Conservation (phyloP, 208 protist species). For the Trypanosoma cruzi region DNA sequence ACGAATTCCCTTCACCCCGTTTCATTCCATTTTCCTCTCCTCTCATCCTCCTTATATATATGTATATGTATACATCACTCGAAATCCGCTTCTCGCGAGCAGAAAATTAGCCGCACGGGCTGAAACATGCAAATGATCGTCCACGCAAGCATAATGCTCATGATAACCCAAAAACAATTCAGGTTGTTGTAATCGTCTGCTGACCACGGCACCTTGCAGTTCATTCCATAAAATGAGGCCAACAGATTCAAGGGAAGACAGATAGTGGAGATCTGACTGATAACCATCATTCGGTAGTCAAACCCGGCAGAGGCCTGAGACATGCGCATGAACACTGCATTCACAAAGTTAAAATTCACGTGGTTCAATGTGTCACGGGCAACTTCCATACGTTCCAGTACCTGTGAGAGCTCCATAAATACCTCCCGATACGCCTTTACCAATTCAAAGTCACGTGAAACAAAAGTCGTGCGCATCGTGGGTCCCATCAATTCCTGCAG, state of each 20-base stretch:
- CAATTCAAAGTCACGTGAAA: slow-evolving; percentile 20
- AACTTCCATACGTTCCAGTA: slow-evolving; percentile 74
- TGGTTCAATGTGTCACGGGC: slow-evolving; percentile 83
- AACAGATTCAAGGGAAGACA: slow-evolving; percentile 88
- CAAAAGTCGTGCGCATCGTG: slow-evolving; percentile 71
- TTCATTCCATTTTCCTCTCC: background rate
- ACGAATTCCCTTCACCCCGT: too few species aligned
- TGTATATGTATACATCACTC: too few species aligned
- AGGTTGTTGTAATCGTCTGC: slow-evolving; percentile 53
- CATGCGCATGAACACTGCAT: slow-evolving; percentile 83
- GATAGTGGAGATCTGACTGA: slow-evolving; percentile 81
- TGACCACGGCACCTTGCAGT: slow-evolving; percentile 84
- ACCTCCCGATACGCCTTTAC: slow-evolving; percentile 18
- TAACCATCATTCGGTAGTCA: slow-evolving; percentile 77
- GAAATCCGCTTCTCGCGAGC: background rate
- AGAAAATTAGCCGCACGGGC: slow-evolving; percentile 35
- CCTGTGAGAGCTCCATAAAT: slow-evolving; percentile 62
- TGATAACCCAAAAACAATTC: slow-evolving; percentile 62
- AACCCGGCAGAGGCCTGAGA: slow-evolving; percentile 83
- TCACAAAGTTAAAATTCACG: slow-evolving; percentile 86
- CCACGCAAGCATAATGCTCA: slow-evolving; percentile 70
- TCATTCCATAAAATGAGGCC: slow-evolving; percentile 90
- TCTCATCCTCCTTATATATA: too few species aligned
- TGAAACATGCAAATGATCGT: slow-evolving; percentile 53
- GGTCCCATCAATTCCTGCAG: slow-evolving; percentile 70